Percentiles rank a stretch among this genome's conserved stretches.
phyloP scores from a whole-genome alignment of 805 yeast genomes.

The Lachancea sp. region DNA sequence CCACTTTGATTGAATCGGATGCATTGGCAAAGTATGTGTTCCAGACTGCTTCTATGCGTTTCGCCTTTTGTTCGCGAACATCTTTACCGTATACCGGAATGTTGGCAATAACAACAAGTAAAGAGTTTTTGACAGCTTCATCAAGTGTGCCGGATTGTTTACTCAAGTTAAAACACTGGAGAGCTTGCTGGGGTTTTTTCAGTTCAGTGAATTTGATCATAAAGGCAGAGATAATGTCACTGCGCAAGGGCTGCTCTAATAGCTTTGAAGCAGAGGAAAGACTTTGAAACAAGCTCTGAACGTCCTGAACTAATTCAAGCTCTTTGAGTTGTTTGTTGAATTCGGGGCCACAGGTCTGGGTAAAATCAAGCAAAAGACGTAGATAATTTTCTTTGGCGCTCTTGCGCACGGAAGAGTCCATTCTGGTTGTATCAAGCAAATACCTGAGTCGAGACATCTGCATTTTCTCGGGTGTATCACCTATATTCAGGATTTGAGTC shows the following conservation, averaged over 20 bases:
- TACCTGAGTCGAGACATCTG: conserved; percentile 7
- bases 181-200: conserved; percentile 16
- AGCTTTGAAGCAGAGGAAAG: neutral
- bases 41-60: conserved; percentile 30
- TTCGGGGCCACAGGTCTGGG: conserved; percentile 1
- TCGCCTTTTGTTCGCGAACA: conserved; percentile 12
- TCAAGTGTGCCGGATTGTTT: neutral
- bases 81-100: conserved; percentile 10
- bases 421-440: neutral
- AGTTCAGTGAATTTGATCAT: conserved; percentile 21
- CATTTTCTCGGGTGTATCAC: conserved; percentile 14
- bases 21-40: conserved; percentile 21
- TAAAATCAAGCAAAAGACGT: neutral
- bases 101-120: conserved; percentile 22
- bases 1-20: conserved; percentile 6
- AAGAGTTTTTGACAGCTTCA: conserved; percentile 13
- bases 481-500: conserved; percentile 16
- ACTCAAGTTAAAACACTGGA: conserved; percentile 9
- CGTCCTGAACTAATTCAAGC: conserved; percentile 1
- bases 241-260: conserved; percentile 8
- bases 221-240: conserved; percentile 16
- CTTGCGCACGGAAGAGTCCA: neutral
- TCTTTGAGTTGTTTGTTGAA: neutral
- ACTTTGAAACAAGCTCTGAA: conserved; percentile 1
- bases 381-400: conserved; percentile 1